A percentile compares a stretch with the other conserved stretches of the same genome.
Evolutionary conservation across 805 yeast species (phyloP).

Genomic region (Wickerhamiella spandovensis): DNA sequence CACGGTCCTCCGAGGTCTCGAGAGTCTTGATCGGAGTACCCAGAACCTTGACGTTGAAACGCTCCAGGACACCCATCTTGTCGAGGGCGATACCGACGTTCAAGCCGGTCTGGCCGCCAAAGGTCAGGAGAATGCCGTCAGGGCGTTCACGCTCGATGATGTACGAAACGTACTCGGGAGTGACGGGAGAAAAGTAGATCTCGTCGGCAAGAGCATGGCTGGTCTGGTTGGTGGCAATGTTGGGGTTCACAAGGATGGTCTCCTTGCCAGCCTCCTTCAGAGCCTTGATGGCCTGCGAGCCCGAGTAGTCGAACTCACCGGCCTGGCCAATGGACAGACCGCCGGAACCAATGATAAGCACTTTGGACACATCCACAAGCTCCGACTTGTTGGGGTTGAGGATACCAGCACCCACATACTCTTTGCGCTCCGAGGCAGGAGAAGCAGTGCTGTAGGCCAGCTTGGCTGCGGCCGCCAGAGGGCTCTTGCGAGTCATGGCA

Average conservation of each 20-base stretch:
- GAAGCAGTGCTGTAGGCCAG: not conserved
- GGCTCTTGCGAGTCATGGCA: not conserved
- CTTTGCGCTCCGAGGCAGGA: conserved; percentile 4
- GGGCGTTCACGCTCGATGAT: conserved; percentile 94
- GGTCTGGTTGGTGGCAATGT: conserved; percentile 94
- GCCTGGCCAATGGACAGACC: conserved; percentile 97
- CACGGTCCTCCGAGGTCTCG: conserved; percentile 96
- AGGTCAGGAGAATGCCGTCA: conserved; percentile 88
- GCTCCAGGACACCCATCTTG: conserved; percentile 83
- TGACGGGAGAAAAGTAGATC: conserved; percentile 88
- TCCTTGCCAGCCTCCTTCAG: conserved; percentile 76
- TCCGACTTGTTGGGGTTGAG: conserved; percentile 22
- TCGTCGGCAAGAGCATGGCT: conserved; percentile 92
- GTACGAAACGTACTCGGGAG: conserved; percentile 90
- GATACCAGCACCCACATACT: conserved; percentile 28
- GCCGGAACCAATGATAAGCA: conserved; percentile 90
- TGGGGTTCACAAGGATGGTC: conserved; percentile 84
- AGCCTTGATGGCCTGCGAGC: conserved; percentile 96
- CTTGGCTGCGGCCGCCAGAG: not conserved
- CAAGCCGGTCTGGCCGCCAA: conserved; percentile 97
- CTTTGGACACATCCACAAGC: conserved; percentile 74
- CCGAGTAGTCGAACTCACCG: conserved; percentile 91
- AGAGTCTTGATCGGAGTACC: conserved; percentile 96
- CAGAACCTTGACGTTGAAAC: conserved; percentile 83
- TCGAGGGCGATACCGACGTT: conserved; percentile 93